Evolutionary conservation across 352 stramenopile species (phyloP), one percentile per base, ranked within the genome.

Genomic region (Phytophthora colocasiae): DNA sequence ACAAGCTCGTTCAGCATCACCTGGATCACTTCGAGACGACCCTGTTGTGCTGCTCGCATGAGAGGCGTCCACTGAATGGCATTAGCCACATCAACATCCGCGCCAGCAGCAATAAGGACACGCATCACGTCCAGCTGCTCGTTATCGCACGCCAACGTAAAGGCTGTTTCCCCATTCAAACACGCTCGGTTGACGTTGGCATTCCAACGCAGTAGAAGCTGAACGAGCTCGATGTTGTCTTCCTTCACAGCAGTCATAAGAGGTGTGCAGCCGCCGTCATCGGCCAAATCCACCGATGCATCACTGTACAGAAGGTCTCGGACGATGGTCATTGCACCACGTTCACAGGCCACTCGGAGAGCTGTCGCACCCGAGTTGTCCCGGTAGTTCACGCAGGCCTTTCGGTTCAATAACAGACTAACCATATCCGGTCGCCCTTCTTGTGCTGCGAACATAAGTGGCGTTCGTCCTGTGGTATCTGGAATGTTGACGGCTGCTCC

Each of bases 231-330:
- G 6, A 49, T 36, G 11, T 71, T 32, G 15, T 54, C 47, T 19
- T 60, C 56, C 54, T 54, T 66, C 29, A 51, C 60, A 11, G 59
- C 69, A 26, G 34, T 40, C 65, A 78, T 71, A 7, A 78, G 65
- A 24, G 65, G 70, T 6, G 70, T 78, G n/a, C 17, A 75, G 51
- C 70, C 70, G 29, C 60, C 38, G 8, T 63, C 39, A 31, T 78
- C 70, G 0, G 60, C 62, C 22, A 73, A 64, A 22, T 69, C 40
- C 26, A 61, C 27, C 11, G 58, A 58, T 54, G 58, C 66, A 2
- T 58, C 66, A 38, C 43, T 56, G 15, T 59, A 38, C 17, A 74
- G 27, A 6, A 78, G 65, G 9, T 62, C 50, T 31, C 31, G 56
- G 19, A 72, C 66, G 34, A 66, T 41, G 15, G 31, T 6, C 14